These are phyloP conservation scores for Penicillium angulare DNA, from an alignment of 495 filamentous ascomycete species.

Conservation along the genomic window DNA sequence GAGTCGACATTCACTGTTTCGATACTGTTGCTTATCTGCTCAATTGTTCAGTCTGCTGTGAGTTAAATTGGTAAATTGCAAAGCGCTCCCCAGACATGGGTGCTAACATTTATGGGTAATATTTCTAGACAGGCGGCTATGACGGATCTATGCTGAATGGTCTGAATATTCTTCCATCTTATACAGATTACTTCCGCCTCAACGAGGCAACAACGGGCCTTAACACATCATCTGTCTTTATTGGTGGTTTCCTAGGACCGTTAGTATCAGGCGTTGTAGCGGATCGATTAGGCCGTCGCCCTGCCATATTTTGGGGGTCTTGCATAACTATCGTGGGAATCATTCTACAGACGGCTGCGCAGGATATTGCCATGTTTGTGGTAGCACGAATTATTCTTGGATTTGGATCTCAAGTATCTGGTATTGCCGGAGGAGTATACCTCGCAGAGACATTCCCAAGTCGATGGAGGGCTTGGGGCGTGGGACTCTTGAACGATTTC, in stretches of 20 bases:
- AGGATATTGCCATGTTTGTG: conserved; percentile 50
- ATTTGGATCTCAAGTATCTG: conserved; percentile 37
- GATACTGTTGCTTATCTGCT: conserved; percentile 43
- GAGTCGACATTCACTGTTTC: conserved; percentile 41
- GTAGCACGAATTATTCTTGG: conserved; percentile 43
- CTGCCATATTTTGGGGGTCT: conserved; percentile 45
- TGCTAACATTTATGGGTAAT: no score
- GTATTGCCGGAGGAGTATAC: conserved; percentile 39
- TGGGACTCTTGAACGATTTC: conserved; percentile 48
- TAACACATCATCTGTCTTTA: conserved; percentile 47
- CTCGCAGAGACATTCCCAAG: conserved; percentile 43
- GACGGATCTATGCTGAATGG: conserved; percentile 54
- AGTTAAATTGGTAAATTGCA: conserved; percentile 5
- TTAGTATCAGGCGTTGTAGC: conserved; percentile 34
- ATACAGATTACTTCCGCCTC: conserved; percentile 50
- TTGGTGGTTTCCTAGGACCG: conserved; percentile 40
- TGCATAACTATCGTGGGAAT: conserved; percentile 43
- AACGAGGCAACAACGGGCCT: conserved; percentile 41
- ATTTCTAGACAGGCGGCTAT: conserved; percentile 39
- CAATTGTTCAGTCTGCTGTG: conserved; percentile 47
- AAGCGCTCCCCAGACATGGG: no score
- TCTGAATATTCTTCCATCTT: conserved; percentile 49
- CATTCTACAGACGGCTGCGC: conserved; percentile 46
- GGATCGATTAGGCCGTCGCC: conserved; percentile 44
- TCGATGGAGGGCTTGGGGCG: conserved; percentile 45